Conservation (phyloP, 1,139 yeast species). For the Wickerhamomyces sp. region DNA sequence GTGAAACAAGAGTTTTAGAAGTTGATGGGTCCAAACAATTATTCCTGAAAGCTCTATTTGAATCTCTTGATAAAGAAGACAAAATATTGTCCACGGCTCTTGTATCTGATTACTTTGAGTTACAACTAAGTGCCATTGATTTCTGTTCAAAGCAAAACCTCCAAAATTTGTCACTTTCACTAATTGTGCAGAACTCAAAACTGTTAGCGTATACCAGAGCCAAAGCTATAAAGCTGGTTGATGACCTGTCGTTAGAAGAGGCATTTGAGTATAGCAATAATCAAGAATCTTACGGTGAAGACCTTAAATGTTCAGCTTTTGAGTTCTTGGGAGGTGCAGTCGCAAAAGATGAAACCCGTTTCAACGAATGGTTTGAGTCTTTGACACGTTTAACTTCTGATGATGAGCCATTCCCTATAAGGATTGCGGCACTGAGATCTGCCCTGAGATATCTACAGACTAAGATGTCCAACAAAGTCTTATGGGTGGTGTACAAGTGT, state of each 20-base stretch:
- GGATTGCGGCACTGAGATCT: slow-evolving; percentile 46
- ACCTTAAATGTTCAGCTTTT: slow-evolving; percentile 42
- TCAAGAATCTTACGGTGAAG: slow-evolving; percentile 35
- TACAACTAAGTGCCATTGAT: slow-evolving; percentile 41
- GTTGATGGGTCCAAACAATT: slow-evolving; percentile 46
- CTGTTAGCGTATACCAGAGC: slow-evolving; percentile 17
- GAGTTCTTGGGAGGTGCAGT: slow-evolving; percentile 46
- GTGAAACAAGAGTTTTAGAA: slow-evolving; percentile 17
- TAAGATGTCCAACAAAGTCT: slow-evolving; percentile 5
- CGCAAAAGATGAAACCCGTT: slow-evolving; percentile 20
- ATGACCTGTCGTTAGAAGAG: slow-evolving; percentile 13
- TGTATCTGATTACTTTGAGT: slow-evolving; percentile 42
- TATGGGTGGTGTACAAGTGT: slow-evolving; percentile 32
- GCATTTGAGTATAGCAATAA: slow-evolving; percentile 20
- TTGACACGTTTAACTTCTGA: slow-evolving; percentile 36
- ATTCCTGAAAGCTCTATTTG: slow-evolving; percentile 32
- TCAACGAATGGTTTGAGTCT: slow-evolving; percentile 29
- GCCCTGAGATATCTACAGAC: slow-evolving; percentile 28
- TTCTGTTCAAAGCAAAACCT: slow-evolving; percentile 20
- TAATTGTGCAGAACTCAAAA: slow-evolving; percentile 15
- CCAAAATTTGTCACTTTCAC: slow-evolving; percentile 10
- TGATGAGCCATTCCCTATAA: slow-evolving; percentile 38
- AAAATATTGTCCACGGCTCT: slow-evolving; percentile 32
- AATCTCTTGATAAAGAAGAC: slow-evolving; percentile 24
- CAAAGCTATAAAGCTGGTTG: slow-evolving; percentile 16